Conservation (phyloP, 371 early-diverging fungal genomes). For the Mortierella sp. region DNA sequence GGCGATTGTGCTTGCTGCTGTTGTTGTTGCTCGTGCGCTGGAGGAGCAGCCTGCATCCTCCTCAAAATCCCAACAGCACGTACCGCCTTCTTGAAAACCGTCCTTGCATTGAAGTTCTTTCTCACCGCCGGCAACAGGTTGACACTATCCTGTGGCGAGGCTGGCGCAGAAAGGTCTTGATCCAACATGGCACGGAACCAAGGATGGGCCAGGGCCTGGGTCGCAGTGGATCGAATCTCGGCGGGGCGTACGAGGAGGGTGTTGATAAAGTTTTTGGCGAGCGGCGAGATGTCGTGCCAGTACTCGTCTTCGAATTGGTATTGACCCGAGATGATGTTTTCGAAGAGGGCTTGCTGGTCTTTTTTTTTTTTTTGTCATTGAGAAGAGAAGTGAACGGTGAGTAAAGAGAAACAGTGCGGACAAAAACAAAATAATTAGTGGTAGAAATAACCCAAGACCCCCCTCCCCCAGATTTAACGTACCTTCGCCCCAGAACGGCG, state of each 20-base stretch:
- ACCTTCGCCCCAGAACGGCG: conserved; percentile 86
- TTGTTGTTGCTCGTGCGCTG: neutral
- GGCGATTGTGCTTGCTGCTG: neutral
- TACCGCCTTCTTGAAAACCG: conserved; percentile 79
- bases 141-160: conserved; percentile 42
- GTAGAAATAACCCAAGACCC: neutral
- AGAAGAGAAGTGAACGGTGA: neutral
- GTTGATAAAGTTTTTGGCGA: conserved; percentile 86
- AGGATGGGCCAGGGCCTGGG: conserved; percentile 77
- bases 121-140: conserved; percentile 80
- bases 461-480: neutral
- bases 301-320: conserved; percentile 82
- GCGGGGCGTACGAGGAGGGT: conserved; percentile 79
- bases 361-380: neutral
- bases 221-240: conserved; percentile 75
- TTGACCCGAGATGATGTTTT: conserved; percentile 71
- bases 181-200: conserved; percentile 67
- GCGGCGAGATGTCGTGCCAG: conserved; percentile 70
- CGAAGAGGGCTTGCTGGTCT: conserved; percentile 70
- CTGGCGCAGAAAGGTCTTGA: conserved; percentile 44
- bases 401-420: neutral
- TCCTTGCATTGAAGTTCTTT: conserved; percentile 85
- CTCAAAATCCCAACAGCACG: conserved; percentile 39
- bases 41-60: conserved; percentile 31
- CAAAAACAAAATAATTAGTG: neutral